Evolutionary conservation across 176 grass and related monocot species (phyloP).

Genomic region (Paspalum vaginatum): DNA sequence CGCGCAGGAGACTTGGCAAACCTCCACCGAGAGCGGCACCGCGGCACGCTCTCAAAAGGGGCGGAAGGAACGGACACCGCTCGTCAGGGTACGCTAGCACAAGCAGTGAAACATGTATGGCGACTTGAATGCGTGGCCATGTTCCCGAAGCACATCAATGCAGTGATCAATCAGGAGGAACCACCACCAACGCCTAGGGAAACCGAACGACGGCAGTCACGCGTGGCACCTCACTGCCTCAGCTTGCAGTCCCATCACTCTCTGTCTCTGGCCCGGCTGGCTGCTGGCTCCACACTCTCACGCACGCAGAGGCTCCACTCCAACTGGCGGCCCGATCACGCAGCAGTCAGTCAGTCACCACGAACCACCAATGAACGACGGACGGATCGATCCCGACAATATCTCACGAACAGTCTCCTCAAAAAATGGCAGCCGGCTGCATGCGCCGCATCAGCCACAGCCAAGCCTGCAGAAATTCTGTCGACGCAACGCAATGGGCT

Average conservation of each 20-base stretch:
- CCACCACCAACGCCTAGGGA: slow-evolving; percentile 7
- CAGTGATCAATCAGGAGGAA: not conserved
- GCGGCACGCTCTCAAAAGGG: not conserved
- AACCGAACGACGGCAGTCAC: not conserved
- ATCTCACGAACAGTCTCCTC: not conserved
- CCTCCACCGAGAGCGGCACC: not conserved
- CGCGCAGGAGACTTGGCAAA: not conserved
- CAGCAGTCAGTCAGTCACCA: not conserved
- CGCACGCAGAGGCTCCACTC: not conserved
- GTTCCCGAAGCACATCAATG: slow-evolving; percentile 39
- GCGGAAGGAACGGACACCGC: not conserved
- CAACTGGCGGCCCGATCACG: not conserved
- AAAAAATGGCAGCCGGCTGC: not conserved
- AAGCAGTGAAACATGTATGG: not conserved
- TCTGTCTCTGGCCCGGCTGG: not conserved
- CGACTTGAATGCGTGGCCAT: slow-evolving; percentile 15
- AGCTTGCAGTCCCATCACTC: not conserved
- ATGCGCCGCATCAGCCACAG: not conserved
- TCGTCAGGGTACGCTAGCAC: not conserved
- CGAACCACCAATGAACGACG: not conserved
- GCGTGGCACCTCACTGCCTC: not conserved
- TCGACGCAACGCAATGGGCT: not conserved
- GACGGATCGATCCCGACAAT: not conserved
- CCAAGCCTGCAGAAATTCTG: not conserved
- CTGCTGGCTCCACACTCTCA: not conserved